Conservation (phyloP, 371 early-diverging fungal genomes). For the Mucor plumbeus region DNA sequence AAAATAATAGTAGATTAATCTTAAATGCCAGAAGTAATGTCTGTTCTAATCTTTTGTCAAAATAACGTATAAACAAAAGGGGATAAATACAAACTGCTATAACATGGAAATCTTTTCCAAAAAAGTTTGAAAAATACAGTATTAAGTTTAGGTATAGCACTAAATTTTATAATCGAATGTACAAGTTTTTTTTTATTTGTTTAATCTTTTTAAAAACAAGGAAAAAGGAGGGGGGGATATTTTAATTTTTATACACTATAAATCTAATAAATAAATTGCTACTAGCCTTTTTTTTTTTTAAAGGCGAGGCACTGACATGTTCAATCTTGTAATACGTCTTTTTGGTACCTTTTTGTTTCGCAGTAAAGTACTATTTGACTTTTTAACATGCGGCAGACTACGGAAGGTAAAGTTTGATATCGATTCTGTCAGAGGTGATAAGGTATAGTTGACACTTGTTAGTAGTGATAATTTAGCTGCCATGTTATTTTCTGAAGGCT, state of each 20-base stretch:
- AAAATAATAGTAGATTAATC: too few species aligned
- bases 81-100: too few species aligned
- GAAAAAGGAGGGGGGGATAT: neutral
- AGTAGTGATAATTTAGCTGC: constrained; percentile 85
- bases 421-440: constrained; percentile 79
- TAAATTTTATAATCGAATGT: neutral
- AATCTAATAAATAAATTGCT: constrained; percentile 12
- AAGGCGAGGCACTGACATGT: constrained; percentile 20
- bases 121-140: too few species aligned
- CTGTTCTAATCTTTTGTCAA: too few species aligned
- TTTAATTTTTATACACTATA: constrained; percentile 11
- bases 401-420: constrained; percentile 81
- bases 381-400: constrained; percentile 56
- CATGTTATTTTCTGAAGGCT: constrained; percentile 72
- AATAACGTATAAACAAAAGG: too few species aligned
- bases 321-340: constrained; percentile 43
- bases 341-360: constrained; percentile 49
- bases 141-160: too few species aligned
- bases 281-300: neutral
- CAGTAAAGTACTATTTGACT: constrained; percentile 8
- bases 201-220: neutral
- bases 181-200: neutral
- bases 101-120: too few species aligned
- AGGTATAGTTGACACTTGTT: constrained; percentile 81
- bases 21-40: too few species aligned